Base-by-base conservation (phyloP, 148 eudicot species). In the Oxyria digyna region DNA sequence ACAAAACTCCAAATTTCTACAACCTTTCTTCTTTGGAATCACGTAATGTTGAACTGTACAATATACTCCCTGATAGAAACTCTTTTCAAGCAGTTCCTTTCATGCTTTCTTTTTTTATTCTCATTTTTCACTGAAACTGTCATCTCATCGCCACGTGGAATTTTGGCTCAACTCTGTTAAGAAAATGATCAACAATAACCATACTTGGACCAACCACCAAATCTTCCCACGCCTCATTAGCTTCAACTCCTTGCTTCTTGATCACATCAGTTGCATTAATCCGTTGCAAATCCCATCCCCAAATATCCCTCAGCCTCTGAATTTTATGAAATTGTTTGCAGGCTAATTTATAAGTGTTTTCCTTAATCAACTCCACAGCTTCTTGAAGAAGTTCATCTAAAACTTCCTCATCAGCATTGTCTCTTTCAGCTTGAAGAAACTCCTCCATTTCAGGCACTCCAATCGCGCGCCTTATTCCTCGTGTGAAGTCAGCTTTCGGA, bases 391-490 rank as follows among this genome's bases (percentile, higher is more conserved):
- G 77, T 31, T 20, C 40, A 0, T 68, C 81, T 69, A 77, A 74
- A 2, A 77, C 72, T 38, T 75, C 76, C 46, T 66, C 67, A 4
- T 70, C 73, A 21, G 79, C 84, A 15, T n/a, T 77, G 27, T 57
- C 69, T 14, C 73, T 31, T 33, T 87, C 92, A 14, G 77, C 82
- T 42, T 77, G 67, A 7, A 92, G 79, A 70, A 76, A 85, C 50
- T 21, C 66, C 18, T 85, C 85, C 79, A 92, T 55, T 71, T 92
- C 97, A 3, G 96, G 97, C 13, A 89, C 91, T 7, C 97, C 97
- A 13, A 92, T 92, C 1, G 96, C 94, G 0, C 96, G 94, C 37
- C 89, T 75, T 37, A 89, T 75, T 42, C 97, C 97, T 1, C 55
- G 71, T 0, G 81, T 78, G 54, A 85, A 85, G 68, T 91, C 83